Conservation (phyloP, 2,329 filamentous ascomycete species). For the Fusarium vanettenii region DNA sequence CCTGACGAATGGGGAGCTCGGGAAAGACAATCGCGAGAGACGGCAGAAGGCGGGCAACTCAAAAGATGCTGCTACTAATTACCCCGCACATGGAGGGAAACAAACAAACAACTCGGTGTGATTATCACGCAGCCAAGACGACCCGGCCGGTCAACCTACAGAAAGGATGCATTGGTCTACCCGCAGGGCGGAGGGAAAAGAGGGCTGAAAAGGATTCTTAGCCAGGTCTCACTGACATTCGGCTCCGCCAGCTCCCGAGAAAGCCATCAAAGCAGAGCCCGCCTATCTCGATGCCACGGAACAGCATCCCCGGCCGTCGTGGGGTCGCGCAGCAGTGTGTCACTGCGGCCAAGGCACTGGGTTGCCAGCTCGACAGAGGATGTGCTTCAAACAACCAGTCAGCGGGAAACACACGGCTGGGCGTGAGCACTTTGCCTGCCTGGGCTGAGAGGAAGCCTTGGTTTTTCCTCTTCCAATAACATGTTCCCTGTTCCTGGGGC, state of each 20-base stretch:
- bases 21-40: conserved; percentile 14
- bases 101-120: conserved; percentile 21
- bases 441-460: conserved; percentile 20
- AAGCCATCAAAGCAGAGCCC: not conserved
- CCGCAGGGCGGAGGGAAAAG: conserved; percentile 2
- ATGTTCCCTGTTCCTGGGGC: conserved; percentile 33
- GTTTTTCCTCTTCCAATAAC: not conserved
- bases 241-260: conserved; percentile 16
- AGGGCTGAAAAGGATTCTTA: conserved; percentile 5
- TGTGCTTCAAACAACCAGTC: conserved; percentile 24
- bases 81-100: conserved; percentile 17
- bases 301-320: conserved; percentile 26
- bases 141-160: conserved; percentile 2
- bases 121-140: conserved; percentile 11
- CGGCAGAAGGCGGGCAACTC: not conserved
- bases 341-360: conserved; percentile 31
- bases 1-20: conserved; percentile 26
- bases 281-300: conserved; percentile 7
- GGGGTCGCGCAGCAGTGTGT: conserved; percentile 35
- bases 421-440: conserved; percentile 19
- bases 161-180: conserved; percentile 1
- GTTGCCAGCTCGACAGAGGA: not conserved
- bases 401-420: conserved; percentile 42
- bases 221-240: conserved; percentile 16
- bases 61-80: conserved; percentile 25